Conservation (phyloP, 148 eudicot species). For the Arbutus unedo region DNA sequence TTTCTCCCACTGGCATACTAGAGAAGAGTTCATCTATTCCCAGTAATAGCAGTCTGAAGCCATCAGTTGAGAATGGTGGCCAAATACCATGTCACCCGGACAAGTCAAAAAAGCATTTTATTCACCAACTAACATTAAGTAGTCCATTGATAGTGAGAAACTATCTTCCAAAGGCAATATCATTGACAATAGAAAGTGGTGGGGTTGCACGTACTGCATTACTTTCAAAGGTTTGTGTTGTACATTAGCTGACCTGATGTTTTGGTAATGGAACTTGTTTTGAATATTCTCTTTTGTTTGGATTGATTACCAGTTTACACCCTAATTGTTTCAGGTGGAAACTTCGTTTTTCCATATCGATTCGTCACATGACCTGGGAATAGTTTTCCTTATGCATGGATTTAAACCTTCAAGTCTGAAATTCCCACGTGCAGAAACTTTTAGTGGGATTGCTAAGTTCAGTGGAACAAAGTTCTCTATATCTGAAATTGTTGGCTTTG, state of each 20-base stretch:
- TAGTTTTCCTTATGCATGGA: constrained; percentile 60
- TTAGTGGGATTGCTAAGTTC: constrained; percentile 64
- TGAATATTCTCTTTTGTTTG: background rate
- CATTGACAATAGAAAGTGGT: constrained; percentile 72
- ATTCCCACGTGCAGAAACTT: constrained; percentile 87
- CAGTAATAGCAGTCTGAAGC: constrained; percentile 30
- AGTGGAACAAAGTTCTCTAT: constrained; percentile 65
- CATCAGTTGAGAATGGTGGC: constrained; percentile 25
- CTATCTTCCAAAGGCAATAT: constrained; percentile 65
- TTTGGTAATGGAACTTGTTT: background rate
- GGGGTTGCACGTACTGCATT: constrained; percentile 53
- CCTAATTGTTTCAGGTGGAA: constrained; percentile 58
- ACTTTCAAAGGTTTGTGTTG: constrained; percentile 62
- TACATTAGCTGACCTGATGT: background rate
- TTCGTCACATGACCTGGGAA: constrained; percentile 81
- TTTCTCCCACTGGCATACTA: constrained; percentile 47
- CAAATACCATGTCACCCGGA: constrained; percentile 25
- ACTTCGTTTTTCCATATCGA: constrained; percentile 80
- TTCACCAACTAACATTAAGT: constrained; percentile 64
- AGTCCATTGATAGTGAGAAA: constrained; percentile 76
- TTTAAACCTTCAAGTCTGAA: constrained; percentile 59
- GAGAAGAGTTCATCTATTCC: constrained; percentile 30
- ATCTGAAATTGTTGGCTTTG: constrained; percentile 59
- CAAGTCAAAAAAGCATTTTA: constrained; percentile 49
- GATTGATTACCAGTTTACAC: background rate